A percentile compares a stretch with the other conserved stretches of the same genome.
Evolutionary conservation across 768 basidiomycete genomes (phyloP).

Genomic region (Trametes punicea): DNA sequence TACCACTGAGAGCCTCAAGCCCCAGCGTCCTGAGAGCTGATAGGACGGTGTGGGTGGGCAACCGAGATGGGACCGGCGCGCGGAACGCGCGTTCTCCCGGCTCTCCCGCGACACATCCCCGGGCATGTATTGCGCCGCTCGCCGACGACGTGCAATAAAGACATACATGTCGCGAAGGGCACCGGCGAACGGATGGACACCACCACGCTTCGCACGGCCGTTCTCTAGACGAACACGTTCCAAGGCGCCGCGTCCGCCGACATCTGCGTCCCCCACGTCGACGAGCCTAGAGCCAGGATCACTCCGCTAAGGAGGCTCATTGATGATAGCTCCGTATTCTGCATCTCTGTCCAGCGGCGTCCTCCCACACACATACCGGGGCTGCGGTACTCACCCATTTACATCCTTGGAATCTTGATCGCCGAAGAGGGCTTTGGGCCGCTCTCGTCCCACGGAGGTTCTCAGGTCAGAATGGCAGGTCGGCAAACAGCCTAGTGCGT

Average conservation of each 20-base stretch:
- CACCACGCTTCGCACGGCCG: conserved; percentile 12
- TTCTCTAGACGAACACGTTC: conserved; percentile 3
- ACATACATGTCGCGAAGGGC: conserved; percentile 18
- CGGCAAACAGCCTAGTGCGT: conserved; percentile 16
- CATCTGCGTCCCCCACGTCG: neutral
- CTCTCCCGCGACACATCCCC: conserved; percentile 15
- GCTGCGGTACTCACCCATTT: conserved; percentile 18
- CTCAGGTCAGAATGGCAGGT: neutral
- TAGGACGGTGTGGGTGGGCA: neutral
- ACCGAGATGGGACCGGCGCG: conserved; percentile 4
- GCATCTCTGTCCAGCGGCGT: neutral
- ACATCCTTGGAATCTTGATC: conserved; percentile 19
- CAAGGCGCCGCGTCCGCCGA: neutral
- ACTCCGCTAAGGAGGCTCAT: neutral
- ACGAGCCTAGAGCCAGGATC: conserved; percentile 2
- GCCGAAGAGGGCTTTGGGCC: conserved; percentile 15
- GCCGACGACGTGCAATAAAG: conserved; percentile 15
- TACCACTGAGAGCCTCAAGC: neutral
- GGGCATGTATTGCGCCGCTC: conserved; percentile 7
- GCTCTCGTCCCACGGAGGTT: conserved; percentile 10
- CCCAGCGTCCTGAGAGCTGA: neutral
- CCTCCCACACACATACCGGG: conserved; percentile 14
- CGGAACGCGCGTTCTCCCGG: conserved; percentile 7
- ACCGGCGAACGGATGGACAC: neutral
- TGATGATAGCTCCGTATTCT: neutral